Percentiles rank a stretch among this genome's conserved stretches.
Evolutionary conservation across 371 early-diverging fungal species (phyloP).

Genomic region (Phascolomyces articulosus): DNA sequence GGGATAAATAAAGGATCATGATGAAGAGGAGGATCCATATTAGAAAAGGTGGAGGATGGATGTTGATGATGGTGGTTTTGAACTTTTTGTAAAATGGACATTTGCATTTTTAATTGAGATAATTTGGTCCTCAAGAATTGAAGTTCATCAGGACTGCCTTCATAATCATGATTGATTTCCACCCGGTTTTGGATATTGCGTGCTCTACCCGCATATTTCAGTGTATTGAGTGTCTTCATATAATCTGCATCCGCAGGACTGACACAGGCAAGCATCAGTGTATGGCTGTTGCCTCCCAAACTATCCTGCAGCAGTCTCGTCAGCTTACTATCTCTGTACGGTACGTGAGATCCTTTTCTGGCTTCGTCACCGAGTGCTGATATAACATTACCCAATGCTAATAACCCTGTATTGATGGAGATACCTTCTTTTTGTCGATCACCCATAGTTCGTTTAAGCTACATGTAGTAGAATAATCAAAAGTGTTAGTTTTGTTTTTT

Average conservation of each 20-base stretch:
- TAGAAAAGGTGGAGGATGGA: background rate
- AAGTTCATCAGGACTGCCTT: slow-evolving; percentile 40
- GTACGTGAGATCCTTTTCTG: slow-evolving; percentile 66
- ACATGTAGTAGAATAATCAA: background rate
- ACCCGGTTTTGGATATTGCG: slow-evolving; percentile 84
- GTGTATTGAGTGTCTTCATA: slow-evolving; percentile 87
- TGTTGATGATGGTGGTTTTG: background rate
- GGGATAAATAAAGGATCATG: background rate
- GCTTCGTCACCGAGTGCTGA: slow-evolving; percentile 90
- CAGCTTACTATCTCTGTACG: slow-evolving; percentile 97
- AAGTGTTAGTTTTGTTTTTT: background rate
- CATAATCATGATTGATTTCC: slow-evolving; percentile 30
- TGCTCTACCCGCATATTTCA: slow-evolving; percentile 88
- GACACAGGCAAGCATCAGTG: slow-evolving; percentile 92
- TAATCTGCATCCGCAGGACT: slow-evolving; percentile 74
- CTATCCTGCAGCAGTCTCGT: slow-evolving; percentile 90
- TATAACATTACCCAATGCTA: slow-evolving; percentile 97
- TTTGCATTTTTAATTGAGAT: slow-evolving; percentile 58
- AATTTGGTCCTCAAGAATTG: slow-evolving; percentile 62
- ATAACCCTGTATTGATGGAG: slow-evolving; percentile 93
- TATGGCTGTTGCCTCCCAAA: slow-evolving; percentile 89
- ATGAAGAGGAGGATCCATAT: no score
- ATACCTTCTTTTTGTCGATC: slow-evolving; percentile 95
- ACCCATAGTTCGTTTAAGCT: slow-evolving; percentile 90
- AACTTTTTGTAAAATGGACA: slow-evolving; percentile 33